phyloP scores from a whole-genome alignment of 805 yeast species.

The Candida broadrunensis region DNA sequence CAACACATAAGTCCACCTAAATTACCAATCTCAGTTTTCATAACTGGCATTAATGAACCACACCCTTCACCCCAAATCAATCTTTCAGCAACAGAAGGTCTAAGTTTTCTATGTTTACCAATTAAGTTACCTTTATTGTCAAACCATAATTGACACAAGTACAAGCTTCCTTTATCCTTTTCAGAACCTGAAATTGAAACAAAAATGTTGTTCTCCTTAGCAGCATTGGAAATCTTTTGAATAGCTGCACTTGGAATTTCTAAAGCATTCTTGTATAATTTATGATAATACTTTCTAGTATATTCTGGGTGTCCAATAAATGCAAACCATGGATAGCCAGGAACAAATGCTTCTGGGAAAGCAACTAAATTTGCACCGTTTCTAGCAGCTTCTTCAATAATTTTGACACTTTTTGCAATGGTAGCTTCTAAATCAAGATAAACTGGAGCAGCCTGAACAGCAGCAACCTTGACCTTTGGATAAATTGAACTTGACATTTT shows the following conservation, averaged over 20 bases:
- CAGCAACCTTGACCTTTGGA: constrained; percentile 1
- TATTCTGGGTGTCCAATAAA: background rate
- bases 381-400: constrained; percentile 1
- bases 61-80: background rate
- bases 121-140: background rate
- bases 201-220: background rate
- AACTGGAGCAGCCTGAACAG: constrained; percentile 1
- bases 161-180: background rate
- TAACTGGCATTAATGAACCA: background rate
- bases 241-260: constrained; percentile 1
- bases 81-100: constrained; percentile 1
- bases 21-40: constrained; percentile 1
- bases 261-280: background rate
- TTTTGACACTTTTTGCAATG: background rate
- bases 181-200: constrained; percentile 1
- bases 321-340: background rate
- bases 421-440: constrained; percentile 1
- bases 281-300: background rate
- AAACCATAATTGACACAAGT: background rate
- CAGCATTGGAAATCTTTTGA: constrained; percentile 1
- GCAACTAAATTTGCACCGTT: constrained; percentile 1
- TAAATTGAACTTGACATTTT: background rate
- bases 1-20: background rate
- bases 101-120: constrained; percentile 1
- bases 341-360: constrained; percentile 1